Evolutionary conservation across 1,139 yeast genomes (phyloP).

Genomic region (Blastobotrys ciferrii): DNA sequence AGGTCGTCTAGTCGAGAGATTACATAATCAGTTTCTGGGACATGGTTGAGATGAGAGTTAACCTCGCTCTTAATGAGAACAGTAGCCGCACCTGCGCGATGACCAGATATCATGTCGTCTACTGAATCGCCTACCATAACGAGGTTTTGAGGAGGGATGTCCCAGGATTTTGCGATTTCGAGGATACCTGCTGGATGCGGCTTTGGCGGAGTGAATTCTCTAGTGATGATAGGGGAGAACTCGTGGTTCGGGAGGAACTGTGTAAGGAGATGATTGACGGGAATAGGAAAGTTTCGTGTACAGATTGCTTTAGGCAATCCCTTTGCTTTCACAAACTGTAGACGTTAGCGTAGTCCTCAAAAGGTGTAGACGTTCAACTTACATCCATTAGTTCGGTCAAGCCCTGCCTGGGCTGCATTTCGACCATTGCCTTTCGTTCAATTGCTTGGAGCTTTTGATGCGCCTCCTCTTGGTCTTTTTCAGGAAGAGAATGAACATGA

Average conservation of each 20-base stretch:
- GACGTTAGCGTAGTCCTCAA: conserved; percentile 8
- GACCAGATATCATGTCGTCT: conserved; percentile 63
- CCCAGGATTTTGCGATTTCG: conserved; percentile 51
- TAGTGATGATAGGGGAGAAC: conserved; percentile 54
- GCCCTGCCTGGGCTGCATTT: conserved; percentile 55
- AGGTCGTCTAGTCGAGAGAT: conserved; percentile 45
- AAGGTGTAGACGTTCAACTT: too few relatives aligned
- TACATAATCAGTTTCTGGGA: conserved; percentile 43
- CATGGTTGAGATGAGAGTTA: conserved; percentile 42
- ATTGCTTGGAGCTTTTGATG: conserved; percentile 47
- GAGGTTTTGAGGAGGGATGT: conserved; percentile 42
- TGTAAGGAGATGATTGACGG: conserved; percentile 49
- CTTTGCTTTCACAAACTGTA: conserved; percentile 4
- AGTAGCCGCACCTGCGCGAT: conserved; percentile 56
- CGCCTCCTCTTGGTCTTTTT: conserved; percentile 44
- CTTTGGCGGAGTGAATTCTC: conserved; percentile 62
- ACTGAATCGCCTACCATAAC: conserved; percentile 70
- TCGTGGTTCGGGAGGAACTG: conserved; percentile 43
- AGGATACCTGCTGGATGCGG: conserved; percentile 61
- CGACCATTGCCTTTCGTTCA: conserved; percentile 56
- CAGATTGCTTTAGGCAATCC: conserved; percentile 51
- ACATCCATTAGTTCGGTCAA: conserved; percentile 35
- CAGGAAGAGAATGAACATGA: conserved; percentile 45
- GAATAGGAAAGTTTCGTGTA: conserved; percentile 55
- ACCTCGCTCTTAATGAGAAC: conserved; percentile 50